Evolutionary conservation across 805 yeast genomes (phyloP).

Genomic region (Wickerhamiella galacta): DNA sequence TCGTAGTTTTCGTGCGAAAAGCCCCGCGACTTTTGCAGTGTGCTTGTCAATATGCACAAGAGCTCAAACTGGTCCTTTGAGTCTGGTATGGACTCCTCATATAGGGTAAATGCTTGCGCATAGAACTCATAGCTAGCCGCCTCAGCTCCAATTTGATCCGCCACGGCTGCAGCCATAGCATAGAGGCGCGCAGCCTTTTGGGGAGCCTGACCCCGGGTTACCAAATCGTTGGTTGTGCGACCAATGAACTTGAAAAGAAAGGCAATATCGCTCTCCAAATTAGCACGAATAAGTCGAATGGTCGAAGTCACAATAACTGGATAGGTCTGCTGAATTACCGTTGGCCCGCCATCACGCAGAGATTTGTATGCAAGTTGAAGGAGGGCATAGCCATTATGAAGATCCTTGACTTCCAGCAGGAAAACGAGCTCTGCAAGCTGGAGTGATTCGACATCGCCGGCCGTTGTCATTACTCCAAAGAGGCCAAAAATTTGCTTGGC

Average conservation of each 20-base stretch:
- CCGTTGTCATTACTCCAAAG: constrained; percentile 35
- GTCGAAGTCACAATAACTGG: constrained; percentile 57
- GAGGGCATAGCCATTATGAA: constrained; percentile 30
- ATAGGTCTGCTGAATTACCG: constrained; percentile 45
- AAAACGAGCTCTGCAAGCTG: constrained; percentile 52
- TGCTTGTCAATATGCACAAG: constrained; percentile 32
- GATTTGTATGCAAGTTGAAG: constrained; percentile 31
- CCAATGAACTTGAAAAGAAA: constrained; percentile 57
- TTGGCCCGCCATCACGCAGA: constrained; percentile 34
- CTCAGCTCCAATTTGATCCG: constrained; percentile 58
- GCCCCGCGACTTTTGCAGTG: constrained; percentile 35
- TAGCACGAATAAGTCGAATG: constrained; percentile 27
- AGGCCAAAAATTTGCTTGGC: constrained; percentile 45
- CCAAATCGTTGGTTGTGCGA: constrained; percentile 48
- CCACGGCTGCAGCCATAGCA: constrained; percentile 51
- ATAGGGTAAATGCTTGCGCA: constrained; percentile 72
- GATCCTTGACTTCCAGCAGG: constrained; percentile 36
- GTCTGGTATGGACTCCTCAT: constrained; percentile 48
- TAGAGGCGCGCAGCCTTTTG: constrained; percentile 30
- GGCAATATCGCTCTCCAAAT: constrained; percentile 1
- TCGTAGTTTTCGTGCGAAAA: constrained; percentile 57
- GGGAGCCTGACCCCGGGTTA: constrained; percentile 12
- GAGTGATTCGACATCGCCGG: constrained; percentile 18
- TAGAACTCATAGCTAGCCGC: constrained; percentile 75
- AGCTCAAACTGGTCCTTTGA: constrained; percentile 39